Conservation (phyloP, 2,329 filamentous ascomycete genomes). For the Cladosporium sp. region DNA sequence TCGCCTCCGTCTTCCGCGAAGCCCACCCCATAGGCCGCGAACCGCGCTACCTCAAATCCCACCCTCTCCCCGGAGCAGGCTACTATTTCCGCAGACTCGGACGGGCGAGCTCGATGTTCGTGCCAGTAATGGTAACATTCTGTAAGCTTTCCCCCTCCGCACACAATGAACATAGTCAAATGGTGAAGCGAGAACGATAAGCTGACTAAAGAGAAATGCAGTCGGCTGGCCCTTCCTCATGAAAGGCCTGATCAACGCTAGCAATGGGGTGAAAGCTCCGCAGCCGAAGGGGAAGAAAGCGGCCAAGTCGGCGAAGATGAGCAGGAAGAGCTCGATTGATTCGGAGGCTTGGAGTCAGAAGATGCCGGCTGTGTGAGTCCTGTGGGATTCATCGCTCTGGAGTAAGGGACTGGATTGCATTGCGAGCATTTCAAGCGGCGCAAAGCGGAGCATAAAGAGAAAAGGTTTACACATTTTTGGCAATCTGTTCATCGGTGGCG, state of each 20-base stretch:
- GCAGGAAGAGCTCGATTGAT: slow-evolving; percentile 10
- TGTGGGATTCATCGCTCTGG: neutral
- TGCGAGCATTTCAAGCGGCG: neutral
- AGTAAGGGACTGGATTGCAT: neutral
- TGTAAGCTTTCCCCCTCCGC: neutral
- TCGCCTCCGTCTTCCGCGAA: slow-evolving; percentile 12
- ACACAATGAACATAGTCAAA: neutral
- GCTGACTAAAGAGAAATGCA: neutral
- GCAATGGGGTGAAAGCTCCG: neutral
- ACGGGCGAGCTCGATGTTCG: slow-evolving; percentile 5
- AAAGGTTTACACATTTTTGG: neutral
- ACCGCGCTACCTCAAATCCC: slow-evolving; percentile 6
- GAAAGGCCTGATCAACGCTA: slow-evolving; percentile 5
- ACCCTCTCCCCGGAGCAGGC: neutral
- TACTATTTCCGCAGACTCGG: slow-evolving; percentile 7
- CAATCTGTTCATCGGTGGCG: neutral
- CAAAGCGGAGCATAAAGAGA: neutral
- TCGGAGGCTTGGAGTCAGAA: slow-evolving; percentile 11
- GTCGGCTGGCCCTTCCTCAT: slow-evolving; percentile 5
- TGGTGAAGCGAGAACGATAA: neutral
- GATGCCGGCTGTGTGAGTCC: neutral
- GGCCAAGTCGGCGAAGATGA: neutral
- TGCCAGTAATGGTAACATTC: slow-evolving; percentile 5
- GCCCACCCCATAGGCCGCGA: slow-evolving; percentile 10
- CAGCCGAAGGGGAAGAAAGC: neutral